Percentiles rank a stretch among this genome's conserved stretches.
phyloP scores from a whole-genome alignment of 2,329 filamentous ascomycete genomes.

The Colletotrichum nymphaeae region DNA sequence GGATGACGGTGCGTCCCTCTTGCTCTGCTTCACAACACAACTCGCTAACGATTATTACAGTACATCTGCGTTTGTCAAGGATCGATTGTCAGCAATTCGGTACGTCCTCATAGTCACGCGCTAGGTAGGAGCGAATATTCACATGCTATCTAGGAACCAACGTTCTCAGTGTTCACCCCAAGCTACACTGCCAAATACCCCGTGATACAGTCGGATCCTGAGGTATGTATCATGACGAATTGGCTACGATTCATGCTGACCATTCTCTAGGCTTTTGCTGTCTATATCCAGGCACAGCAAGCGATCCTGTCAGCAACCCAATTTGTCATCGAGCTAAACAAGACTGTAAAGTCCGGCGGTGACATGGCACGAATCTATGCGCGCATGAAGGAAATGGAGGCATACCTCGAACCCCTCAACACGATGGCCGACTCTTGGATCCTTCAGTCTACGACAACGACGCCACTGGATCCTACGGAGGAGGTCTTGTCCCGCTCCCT shows the following conservation, averaged over 20 bases:
- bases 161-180: constrained; percentile 54
- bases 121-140: constrained; percentile 13
- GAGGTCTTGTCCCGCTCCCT: constrained; percentile 55
- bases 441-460: constrained; percentile 46
- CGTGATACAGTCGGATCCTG: constrained; percentile 52
- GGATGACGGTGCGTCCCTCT: constrained; percentile 57
- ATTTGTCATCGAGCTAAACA: constrained; percentile 60
- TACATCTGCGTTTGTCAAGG: constrained; percentile 63
- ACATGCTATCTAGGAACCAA: constrained; percentile 48
- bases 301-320: constrained; percentile 58
- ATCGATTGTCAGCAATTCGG: constrained; percentile 62
- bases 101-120: constrained; percentile 39
- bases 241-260: background rate
- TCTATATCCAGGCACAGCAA: constrained; percentile 59
- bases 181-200: constrained; percentile 59
- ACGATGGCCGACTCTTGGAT: constrained; percentile 50
- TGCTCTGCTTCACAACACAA: background rate
- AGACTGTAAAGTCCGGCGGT: constrained; percentile 48
- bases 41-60: constrained; percentile 36
- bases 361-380: constrained; percentile 54
- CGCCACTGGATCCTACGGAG: constrained; percentile 52
- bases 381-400: constrained; percentile 55
- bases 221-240: constrained; percentile 44
- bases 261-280: constrained; percentile 50
- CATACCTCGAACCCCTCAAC: constrained; percentile 49